A percentile compares a stretch with the other conserved stretches of the same genome.
These are phyloP conservation scores for Brasenia schreberi DNA, from an alignment of 164 flowering plant species.

Conservation along the genomic window DNA sequence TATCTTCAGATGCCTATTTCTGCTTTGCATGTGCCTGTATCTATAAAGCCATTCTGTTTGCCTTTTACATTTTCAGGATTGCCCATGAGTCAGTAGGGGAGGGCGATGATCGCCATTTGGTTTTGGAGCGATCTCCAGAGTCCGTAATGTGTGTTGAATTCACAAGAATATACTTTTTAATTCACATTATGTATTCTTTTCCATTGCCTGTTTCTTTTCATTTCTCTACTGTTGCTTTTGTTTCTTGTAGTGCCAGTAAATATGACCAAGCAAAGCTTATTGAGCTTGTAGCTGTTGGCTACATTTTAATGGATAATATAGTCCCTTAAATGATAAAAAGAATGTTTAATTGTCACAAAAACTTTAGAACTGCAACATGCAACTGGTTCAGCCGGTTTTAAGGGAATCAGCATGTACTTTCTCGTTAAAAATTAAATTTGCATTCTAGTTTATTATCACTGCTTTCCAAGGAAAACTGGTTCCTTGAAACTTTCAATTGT, in stretches of 20 bases:
- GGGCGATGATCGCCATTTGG: slow-evolving; percentile 76
- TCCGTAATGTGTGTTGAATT: slow-evolving; percentile 54
- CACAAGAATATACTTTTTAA: not conserved
- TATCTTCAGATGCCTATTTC: not conserved
- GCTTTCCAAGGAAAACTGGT: not conserved
- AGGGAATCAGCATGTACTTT: not conserved
- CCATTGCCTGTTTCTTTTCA: not conserved
- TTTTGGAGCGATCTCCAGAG: slow-evolving; percentile 68
- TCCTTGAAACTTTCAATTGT: not conserved
- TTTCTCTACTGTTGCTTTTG: not conserved
- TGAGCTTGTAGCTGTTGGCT: too few species aligned
- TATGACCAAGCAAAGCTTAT: too few species aligned
- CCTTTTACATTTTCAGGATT: slow-evolving; percentile 35
- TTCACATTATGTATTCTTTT: not conserved
- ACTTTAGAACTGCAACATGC: too few species aligned
- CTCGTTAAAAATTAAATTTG: not conserved
- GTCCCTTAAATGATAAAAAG: too few species aligned
- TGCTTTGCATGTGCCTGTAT: not conserved
- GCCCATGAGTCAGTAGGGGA: slow-evolving; percentile 90
- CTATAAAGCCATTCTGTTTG: not conserved
- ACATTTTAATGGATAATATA: too few species aligned
- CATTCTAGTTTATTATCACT: not conserved
- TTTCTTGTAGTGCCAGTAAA: not conserved
- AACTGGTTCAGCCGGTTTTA: not conserved
- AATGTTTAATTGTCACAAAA: too few species aligned